Percentiles rank a stretch among this genome's conserved stretches.
Conservation (phyloP, 1,284 basidiomycete genomes). For the Anthracocystis walkeri region DNA sequence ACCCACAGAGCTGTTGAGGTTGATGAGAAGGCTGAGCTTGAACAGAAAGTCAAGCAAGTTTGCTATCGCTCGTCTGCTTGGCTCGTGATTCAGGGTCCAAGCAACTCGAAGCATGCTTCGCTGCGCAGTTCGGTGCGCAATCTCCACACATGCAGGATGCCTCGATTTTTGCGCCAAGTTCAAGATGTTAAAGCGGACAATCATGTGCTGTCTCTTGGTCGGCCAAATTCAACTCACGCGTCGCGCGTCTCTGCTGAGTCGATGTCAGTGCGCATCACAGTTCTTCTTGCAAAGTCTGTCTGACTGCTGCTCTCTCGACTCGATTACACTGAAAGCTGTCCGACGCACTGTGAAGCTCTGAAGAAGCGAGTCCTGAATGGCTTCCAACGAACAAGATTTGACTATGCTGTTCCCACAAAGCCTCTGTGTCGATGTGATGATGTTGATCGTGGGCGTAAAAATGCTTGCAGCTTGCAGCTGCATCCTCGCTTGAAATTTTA, state of each 20-base stretch:
- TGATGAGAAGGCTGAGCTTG: background rate
- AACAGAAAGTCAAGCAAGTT: background rate
- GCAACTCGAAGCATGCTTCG: background rate
- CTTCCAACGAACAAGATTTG: background rate
- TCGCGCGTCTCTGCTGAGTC: no score
- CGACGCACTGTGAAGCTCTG: no score
- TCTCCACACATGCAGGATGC: no score
- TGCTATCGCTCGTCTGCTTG: background rate
- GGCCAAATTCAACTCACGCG: no score
- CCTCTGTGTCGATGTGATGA: background rate
- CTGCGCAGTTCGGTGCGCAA: constrained; percentile 8
- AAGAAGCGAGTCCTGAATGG: background rate
- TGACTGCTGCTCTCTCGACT: background rate
- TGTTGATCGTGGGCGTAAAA: constrained; percentile 1
- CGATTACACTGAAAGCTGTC: background rate
- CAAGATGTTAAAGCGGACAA: background rate
- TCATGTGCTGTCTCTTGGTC: background rate
- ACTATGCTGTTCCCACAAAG: background rate
- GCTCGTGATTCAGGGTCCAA: constrained; percentile 33
- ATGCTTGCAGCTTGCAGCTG: background rate
- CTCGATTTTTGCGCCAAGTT: background rate
- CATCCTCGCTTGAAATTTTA: constrained; percentile 1
- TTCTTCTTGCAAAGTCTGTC: background rate
- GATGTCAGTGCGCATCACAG: no score
- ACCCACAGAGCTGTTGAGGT: background rate